Base-by-base conservation (phyloP, 2,329 filamentous ascomycete genomes). In the Beauveria sp. region DNA sequence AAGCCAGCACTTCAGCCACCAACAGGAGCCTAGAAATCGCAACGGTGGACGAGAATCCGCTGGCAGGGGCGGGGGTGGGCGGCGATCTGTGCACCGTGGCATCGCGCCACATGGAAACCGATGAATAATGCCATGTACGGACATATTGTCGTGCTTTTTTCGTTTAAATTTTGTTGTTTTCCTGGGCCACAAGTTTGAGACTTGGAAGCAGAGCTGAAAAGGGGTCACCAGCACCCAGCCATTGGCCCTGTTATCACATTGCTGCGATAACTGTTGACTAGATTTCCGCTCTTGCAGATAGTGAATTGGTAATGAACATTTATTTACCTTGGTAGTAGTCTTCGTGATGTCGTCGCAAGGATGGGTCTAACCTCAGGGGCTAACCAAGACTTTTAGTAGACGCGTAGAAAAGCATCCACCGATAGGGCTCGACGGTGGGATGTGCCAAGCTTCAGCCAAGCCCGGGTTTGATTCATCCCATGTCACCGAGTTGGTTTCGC, bases 401-500 rank as follows among this genome's bases (percentile, higher is more conserved):
- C 30, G 9, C 28, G 34, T 38, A 38, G 12, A 3, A 20, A 5
- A 8, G 40, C 34, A 40, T 58, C 55, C 55, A 58, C 55, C 28
- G 10, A 12, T 58, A 58, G 34, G 46, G 55, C 55, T 58, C 10
- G 28, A 34, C 14, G 55, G 34, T 46, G 45, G 12, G 34, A 14
- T 38, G 10, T 22, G 55, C 55, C 55, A 58, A 58, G 28, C 55
- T 34, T 58, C 45, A 58, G 22, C 55, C 46, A 34, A 40, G 54
- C 18, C 28, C 34, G 34, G 5, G 53, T 2, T 24, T 50, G n/a
- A 26, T 49, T n/a, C 14, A 18, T 50, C 45, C 22, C 20, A 50
- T 24, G 28, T 40, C 2, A 5, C 42, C 42, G 9, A 8, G 42
- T 20, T 34, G 30, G 45, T 50, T 55, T 55, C 30, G 18, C 6